phyloP scores from a whole-genome alignment of 2,329 filamentous ascomycete genomes.

The Penicillium capsulatum region DNA sequence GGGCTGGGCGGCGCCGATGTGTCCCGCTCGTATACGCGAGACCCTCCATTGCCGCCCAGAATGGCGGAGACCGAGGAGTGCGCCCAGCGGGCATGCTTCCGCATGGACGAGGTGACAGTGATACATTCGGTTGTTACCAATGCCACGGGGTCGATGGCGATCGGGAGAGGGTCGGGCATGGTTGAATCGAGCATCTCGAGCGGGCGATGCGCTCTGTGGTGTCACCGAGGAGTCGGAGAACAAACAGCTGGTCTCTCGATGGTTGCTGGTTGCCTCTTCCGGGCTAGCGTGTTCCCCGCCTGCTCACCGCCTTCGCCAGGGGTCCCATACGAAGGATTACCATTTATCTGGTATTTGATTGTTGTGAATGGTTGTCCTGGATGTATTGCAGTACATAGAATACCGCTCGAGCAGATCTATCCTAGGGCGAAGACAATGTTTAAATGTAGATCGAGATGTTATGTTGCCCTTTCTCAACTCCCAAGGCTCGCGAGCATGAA shows the following conservation, averaged over 20 bases:
- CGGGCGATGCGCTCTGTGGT: constrained; percentile 21
- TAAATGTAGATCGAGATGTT: too few relatives aligned
- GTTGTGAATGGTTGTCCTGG: not conserved
- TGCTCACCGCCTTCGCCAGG: constrained; percentile 25
- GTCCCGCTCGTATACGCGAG: constrained; percentile 46
- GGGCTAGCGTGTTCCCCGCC: constrained; percentile 25
- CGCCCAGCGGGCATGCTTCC: constrained; percentile 92
- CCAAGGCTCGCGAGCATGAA: too few relatives aligned
- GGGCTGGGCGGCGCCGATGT: constrained; percentile 37
- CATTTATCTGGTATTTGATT: not conserved
- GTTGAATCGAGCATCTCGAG: constrained; percentile 23
- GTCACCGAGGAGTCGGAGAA: constrained; percentile 21
- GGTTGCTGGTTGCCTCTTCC: constrained; percentile 23
- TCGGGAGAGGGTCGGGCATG: constrained; percentile 53
- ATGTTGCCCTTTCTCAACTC: too few relatives aligned
- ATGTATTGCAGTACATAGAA: not conserved
- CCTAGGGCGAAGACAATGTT: too few relatives aligned
- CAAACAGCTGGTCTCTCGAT: constrained; percentile 28
- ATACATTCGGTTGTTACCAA: constrained; percentile 98
- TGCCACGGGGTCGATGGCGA: constrained; percentile 85
- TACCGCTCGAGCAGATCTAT: too few relatives aligned
- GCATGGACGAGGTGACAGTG: constrained; percentile 94
- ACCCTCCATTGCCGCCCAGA: constrained; percentile 63
- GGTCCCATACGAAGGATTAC: constrained; percentile 7
- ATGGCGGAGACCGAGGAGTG: constrained; percentile 96